Evolutionary conservation across 192 early-diverging fungal species (phyloP).

Genomic region (Entomortierella parvispora): DNA sequence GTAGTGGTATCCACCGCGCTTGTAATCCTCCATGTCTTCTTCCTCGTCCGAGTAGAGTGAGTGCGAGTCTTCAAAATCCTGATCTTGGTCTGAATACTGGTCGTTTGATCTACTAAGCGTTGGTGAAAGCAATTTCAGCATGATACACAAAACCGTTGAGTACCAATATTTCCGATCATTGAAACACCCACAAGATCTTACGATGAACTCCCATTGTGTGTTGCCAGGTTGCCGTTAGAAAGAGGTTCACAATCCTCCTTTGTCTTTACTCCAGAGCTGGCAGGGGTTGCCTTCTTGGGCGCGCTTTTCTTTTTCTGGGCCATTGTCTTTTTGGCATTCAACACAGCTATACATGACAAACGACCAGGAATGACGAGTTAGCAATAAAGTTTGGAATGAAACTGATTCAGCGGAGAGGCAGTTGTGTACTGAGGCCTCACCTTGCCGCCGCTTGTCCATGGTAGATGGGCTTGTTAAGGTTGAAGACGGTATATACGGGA

Average conservation of each 20-base stretch:
- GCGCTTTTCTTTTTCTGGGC: conserved; percentile 44
- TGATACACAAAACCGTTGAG: too few species aligned
- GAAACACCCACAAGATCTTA: conserved; percentile 10
- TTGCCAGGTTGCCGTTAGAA: conserved; percentile 12
- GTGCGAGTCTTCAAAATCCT: conserved; percentile 29
- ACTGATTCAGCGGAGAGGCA: not conserved
- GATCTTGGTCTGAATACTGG: conserved; percentile 11
- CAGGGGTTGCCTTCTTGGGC: conserved; percentile 9
- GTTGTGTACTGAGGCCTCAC: conserved; percentile 6
- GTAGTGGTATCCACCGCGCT: conserved; percentile 96
- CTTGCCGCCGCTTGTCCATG: conserved; percentile 50
- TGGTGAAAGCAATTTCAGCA: too few species aligned
- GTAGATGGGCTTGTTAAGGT: conserved; percentile 1
- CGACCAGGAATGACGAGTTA: not conserved
- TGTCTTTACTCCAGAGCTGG: not conserved
- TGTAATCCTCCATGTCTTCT: conserved; percentile 93
- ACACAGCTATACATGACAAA: conserved; percentile 30
- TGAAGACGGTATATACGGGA: not conserved
- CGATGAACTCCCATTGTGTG: conserved; percentile 1
- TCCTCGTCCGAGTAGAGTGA: conserved; percentile 72
- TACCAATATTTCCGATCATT: too few species aligned
- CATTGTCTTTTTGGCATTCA: conserved; percentile 45
- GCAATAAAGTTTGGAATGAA: not conserved
- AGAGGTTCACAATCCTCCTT: not conserved
- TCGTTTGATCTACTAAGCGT: conserved; percentile 27